Evolutionary conservation across 2,329 filamentous ascomycete species (phyloP), one percentile per base, ranked within the genome.

Genomic region (Penicillium vulpinum): DNA sequence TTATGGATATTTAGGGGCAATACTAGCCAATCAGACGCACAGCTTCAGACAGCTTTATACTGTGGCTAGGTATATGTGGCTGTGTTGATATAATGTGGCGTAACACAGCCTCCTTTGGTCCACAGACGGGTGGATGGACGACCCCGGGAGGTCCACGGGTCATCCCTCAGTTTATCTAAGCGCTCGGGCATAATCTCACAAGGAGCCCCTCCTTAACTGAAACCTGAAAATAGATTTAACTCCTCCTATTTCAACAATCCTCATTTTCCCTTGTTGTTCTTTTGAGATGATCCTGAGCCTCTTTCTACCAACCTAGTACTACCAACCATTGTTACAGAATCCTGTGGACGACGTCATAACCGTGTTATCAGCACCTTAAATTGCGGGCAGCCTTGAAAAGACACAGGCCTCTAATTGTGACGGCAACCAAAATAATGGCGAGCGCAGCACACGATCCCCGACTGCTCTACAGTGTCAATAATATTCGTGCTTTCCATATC

Each of bases 401-500:
- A 7, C 28, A 40, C 24, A 13, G n/a, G 40, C 2, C 18, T 13
- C 18, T 9, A 16, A 33, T 35, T 21, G 24, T 39, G 16, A 24
- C 40, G 48, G 16, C 39, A 29, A 46, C 18, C 38, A 40, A 21
- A 45, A 58, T 7, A 18, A 72, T 73, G 70, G 56, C 70, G 18
- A 62, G 63, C 35, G 55, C 68, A 35, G 48, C 60, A 33, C 66
- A 75, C 51, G 75, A 77, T 40, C 73, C 75, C 22, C 67, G 74
- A 38, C 65, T 78, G 31, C 70, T 77, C 28, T 77, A 74, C 63
- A 77, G 72, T 61, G 68, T 97, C 72, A 86, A 88, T 64, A 91
- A 91, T 78, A 93, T 99, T 70, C 88, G 88, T 63, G 94, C 93
- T 62, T 96, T 91, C 78, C 91, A 97, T 72, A 86, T 97, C 59